Percentiles rank a stretch among this genome's conserved stretches.
Conservation (phyloP, 192 early-diverging fungal species). For the Linnemannia schmuckeri region DNA sequence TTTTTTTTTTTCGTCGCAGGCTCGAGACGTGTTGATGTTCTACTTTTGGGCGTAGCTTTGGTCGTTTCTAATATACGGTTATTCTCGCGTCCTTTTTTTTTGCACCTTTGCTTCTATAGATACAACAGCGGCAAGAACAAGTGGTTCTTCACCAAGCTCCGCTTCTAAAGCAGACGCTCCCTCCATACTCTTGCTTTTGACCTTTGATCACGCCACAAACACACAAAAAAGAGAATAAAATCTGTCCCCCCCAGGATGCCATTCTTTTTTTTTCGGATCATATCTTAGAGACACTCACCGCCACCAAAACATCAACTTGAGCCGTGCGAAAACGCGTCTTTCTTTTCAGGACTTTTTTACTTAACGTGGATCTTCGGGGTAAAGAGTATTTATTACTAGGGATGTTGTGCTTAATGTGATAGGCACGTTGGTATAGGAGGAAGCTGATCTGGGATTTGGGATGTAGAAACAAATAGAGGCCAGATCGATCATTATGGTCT, state of each 20-base stretch:
- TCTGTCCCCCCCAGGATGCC: constrained; percentile 3
- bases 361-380: background rate
- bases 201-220: background rate
- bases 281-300: background rate
- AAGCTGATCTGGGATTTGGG: too few relatives aligned
- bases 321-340: background rate
- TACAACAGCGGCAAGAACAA: constrained; percentile 99
- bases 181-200: background rate
- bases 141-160: constrained; percentile 99
- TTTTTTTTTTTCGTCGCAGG: background rate
- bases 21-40: background rate
- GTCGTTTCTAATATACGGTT: background rate
- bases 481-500: too few relatives aligned
- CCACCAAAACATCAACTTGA: background rate
- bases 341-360: background rate
- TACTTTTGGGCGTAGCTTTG: too few relatives aligned
- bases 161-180: constrained; percentile 75
- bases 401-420: too few relatives aligned
- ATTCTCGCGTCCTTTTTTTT: background rate
- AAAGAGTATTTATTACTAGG: background rate
- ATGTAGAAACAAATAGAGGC: background rate
- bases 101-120: constrained; percentile 38
- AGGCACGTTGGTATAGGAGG: background rate
- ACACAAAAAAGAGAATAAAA: constrained; percentile 3
- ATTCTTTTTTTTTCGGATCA: constrained; percentile 5